A percentile compares a stretch with the other conserved stretches of the same genome.
Conservation (phyloP, 2,329 filamentous ascomycete species). For the Pseudogymnoascus sp. region DNA sequence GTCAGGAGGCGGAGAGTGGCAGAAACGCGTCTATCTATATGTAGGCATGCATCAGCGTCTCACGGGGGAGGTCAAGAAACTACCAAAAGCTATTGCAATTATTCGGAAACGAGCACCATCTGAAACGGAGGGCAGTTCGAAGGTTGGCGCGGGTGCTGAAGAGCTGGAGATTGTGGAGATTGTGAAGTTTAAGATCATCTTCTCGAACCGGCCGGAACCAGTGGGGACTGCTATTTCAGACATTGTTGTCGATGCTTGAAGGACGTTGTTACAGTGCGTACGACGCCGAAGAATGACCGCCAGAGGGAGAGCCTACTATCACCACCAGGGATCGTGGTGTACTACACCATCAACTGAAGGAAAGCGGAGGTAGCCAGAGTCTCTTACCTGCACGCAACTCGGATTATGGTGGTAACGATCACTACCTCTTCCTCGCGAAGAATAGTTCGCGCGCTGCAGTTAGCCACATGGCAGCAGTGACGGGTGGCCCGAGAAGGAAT, state of each 20-base stretch:
- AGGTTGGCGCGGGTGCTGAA: slow-evolving; percentile 29
- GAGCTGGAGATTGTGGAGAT: slow-evolving; percentile 81
- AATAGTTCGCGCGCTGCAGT: background rate
- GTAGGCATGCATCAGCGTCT: slow-evolving; percentile 83
- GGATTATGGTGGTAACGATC: background rate
- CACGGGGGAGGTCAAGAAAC: slow-evolving; percentile 82
- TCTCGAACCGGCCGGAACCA: slow-evolving; percentile 77
- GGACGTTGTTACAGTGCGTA: background rate
- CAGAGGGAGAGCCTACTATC: background rate
- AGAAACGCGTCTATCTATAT: slow-evolving; percentile 83
- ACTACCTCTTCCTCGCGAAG: background rate
- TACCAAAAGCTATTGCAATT: slow-evolving; percentile 72
- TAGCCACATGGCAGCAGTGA: background rate
- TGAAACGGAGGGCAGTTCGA: slow-evolving; percentile 1
- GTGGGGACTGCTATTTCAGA: slow-evolving; percentile 42
- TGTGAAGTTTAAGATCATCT: slow-evolving; percentile 78
- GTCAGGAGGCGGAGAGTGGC: slow-evolving; percentile 62
- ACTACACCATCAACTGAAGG: background rate
- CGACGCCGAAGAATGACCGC: background rate
- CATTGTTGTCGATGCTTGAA: background rate
- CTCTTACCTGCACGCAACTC: background rate
- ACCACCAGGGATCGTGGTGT: background rate
- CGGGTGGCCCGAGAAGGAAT: background rate
- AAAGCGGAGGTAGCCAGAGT: background rate
- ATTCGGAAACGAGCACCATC: slow-evolving; percentile 47